Base-by-base conservation (phyloP, 371 early-diverging fungal species). In the Haplosporangium sp. region DNA sequence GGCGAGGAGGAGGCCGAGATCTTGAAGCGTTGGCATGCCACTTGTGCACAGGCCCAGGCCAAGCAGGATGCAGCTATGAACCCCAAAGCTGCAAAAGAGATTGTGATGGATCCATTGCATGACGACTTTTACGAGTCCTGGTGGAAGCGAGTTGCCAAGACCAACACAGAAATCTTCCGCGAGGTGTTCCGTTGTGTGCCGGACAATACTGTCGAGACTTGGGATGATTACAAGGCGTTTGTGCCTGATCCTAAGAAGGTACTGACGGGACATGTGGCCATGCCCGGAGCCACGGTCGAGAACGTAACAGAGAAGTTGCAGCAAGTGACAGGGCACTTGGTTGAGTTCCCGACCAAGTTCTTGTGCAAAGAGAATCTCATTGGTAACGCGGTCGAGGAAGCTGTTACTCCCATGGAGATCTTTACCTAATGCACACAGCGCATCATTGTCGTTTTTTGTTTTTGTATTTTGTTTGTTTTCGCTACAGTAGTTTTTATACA, bases 141-240 rank as follows among this genome's bases (percentile, higher is more conserved):
- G 59, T 95, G 96, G 95, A 69, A 73, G 18, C 79, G 69, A 4
- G 90, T 89, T 0, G 93, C 96, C 1, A 77, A 82, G 10, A 73
- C 58, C 13, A 96, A 96, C 79, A 93, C 93, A 11, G 54, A 66
- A 20, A 82, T 90, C n/a, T 95, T 90, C 80, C 85, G 95, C 20
- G 86, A 91, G 6, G 86, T 95, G 7, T 97, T 97, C 83, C 89
- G 86, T 23, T 93, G 93, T 72, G 90, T 96, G 0, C 97, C 97
- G 20, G 97, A 97, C 69, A 92, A 96, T 64, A 60, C 29, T 75
- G 71, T 91, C 11, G 85, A 82, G 59, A 87, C 83, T 2, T 89
- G 87, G 83, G 87, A 86, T 6, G 82, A 89, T 21, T 90, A 90
- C 72, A 83, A 84, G 37, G 64, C 77, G 20, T 91, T 91, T 69